These are phyloP conservation scores for Colletotrichum tanaceti DNA, from an alignment of 2,329 filamentous ascomycete genomes.

Conservation along the genomic window DNA sequence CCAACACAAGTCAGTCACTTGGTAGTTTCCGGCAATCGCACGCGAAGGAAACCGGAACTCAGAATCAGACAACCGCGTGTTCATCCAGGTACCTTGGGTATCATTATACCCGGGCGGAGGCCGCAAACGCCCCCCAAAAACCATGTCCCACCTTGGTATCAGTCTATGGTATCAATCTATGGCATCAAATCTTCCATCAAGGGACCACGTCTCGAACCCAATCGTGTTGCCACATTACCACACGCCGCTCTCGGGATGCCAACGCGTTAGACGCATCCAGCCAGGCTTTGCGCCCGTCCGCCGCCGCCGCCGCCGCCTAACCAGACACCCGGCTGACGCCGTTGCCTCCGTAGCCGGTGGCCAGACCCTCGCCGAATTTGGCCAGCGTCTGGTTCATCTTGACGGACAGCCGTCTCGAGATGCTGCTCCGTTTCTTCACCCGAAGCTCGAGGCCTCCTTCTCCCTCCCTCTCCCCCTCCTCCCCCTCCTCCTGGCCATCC, in stretches of 20 bases:
- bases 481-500: background rate
- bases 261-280: background rate
- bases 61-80: background rate
- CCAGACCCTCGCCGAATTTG: conserved; percentile 7
- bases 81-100: conserved; percentile 1
- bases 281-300: too few species aligned
- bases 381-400: conserved; percentile 23
- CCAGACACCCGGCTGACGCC: conserved; percentile 3
- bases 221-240: background rate
- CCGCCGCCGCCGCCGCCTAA: background rate
- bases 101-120: too few species aligned
- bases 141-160: background rate
- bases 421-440: conserved; percentile 1
- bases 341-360: conserved; percentile 15
- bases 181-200: conserved; percentile 12
- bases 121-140: background rate
- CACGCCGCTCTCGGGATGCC: background rate
- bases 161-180: conserved; percentile 6
- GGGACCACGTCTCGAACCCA: background rate
- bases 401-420: conserved; percentile 20
- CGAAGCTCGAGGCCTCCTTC: background rate
- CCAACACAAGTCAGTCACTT: too few species aligned
- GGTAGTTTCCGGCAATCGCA: background rate
- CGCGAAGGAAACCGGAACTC: background rate
- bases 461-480: background rate